Evolutionary conservation across 1,284 basidiomycete genomes (phyloP).

Genomic region (Gymnopus androsaceus): DNA sequence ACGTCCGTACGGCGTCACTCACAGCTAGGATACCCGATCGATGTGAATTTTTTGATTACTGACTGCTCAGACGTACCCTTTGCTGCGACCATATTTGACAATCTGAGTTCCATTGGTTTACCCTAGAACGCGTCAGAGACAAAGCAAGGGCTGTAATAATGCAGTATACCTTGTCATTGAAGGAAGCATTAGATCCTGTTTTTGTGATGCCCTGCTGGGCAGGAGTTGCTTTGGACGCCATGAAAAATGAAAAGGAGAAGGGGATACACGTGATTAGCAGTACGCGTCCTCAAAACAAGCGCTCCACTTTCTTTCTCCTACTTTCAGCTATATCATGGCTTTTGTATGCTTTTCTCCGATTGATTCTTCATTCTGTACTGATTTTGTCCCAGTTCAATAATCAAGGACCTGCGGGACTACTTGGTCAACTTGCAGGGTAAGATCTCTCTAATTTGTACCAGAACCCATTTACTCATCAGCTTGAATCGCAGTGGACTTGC

Average conservation of each 20-base stretch:
- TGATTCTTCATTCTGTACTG: slow-evolving; percentile 26
- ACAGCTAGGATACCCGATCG: slow-evolving; percentile 65
- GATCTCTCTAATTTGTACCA: not conserved
- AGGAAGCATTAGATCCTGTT: slow-evolving; percentile 65
- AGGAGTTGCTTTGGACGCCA: slow-evolving; percentile 45
- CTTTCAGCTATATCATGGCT: slow-evolving; percentile 8
- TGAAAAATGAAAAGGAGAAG: slow-evolving; percentile 28
- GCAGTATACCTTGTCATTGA: slow-evolving; percentile 75
- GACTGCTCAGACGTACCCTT: slow-evolving; percentile 65
- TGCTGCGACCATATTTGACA: slow-evolving; percentile 95
- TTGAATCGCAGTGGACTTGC: not conserved
- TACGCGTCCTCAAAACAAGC: not conserved
- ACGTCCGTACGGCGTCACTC: slow-evolving; percentile 96
- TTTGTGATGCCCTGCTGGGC: slow-evolving; percentile 38
- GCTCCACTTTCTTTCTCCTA: not conserved
- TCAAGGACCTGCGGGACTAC: slow-evolving; percentile 55
- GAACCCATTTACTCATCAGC: not conserved
- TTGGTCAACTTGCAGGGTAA: slow-evolving; percentile 45
- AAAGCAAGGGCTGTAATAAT: slow-evolving; percentile 15
- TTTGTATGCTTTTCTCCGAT: slow-evolving; percentile 5
- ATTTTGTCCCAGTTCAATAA: slow-evolving; percentile 47
- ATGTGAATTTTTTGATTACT: slow-evolving; percentile 9
- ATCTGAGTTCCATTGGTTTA: slow-evolving; percentile 90
- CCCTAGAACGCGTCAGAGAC: slow-evolving; percentile 55
- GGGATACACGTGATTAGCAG: not conserved